Conservation (phyloP, 2,329 filamentous ascomycete genomes). For the Metarhizium sp. region DNA sequence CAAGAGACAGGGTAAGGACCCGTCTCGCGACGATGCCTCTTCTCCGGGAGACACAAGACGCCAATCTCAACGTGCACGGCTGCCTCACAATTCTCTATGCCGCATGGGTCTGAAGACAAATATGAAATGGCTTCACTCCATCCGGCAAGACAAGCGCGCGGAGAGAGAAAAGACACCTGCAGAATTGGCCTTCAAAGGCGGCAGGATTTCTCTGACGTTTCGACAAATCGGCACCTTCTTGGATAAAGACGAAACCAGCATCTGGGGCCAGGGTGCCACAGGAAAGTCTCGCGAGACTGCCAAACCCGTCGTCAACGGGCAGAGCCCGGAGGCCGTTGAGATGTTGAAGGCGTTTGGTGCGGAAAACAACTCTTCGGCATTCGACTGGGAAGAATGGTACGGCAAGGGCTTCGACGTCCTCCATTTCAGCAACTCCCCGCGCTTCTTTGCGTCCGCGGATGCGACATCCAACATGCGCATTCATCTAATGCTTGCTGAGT, state of each 20-base stretch:
- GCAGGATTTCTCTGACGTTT: conserved; percentile 88
- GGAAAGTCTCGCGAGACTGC: conserved; percentile 55
- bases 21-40: not conserved
- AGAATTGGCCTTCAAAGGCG: conserved; percentile 64
- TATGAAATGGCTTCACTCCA: conserved; percentile 82
- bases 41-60: conserved; percentile 29
- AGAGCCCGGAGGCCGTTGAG: conserved; percentile 51
- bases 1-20: conserved; percentile 50
- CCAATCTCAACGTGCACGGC: conserved; percentile 54
- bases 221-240: conserved; percentile 82
- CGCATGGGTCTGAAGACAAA: conserved; percentile 76
- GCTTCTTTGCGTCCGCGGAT: conserved; percentile 42
- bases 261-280: conserved; percentile 89
- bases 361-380: conserved; percentile 68
- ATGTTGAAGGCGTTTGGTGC: conserved; percentile 73
- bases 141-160: conserved; percentile 74
- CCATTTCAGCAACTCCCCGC: conserved; percentile 46
- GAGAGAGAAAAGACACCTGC: conserved; percentile 54
- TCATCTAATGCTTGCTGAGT: conserved; percentile 38
- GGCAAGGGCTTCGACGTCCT: conserved; percentile 78
- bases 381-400: conserved; percentile 69
- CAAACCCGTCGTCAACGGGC: conserved; percentile 57
- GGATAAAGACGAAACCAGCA: conserved; percentile 49
- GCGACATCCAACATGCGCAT: conserved; percentile 38
- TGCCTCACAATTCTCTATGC: conserved; percentile 87